Evolutionary conservation across 108 stramenopile genomes (phyloP).

Genomic region (Chaetoceros muelleri): DNA sequence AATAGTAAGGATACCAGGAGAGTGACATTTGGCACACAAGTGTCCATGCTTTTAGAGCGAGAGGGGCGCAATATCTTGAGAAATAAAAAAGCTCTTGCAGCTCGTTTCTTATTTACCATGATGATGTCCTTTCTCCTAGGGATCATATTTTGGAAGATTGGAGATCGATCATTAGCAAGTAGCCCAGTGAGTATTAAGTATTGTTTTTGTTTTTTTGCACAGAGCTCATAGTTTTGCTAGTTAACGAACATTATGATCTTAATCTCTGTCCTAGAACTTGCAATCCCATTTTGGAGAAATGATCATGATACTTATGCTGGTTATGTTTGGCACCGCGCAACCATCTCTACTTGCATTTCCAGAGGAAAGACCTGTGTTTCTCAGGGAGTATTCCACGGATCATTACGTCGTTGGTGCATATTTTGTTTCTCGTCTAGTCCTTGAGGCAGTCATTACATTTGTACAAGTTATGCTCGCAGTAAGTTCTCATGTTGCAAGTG

Average conservation of each 20-base stretch:
- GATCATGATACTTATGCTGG: constrained; percentile 48
- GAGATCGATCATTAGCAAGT: constrained; percentile 5
- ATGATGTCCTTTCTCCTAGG: constrained; percentile 55
- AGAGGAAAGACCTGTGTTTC: constrained; percentile 78
- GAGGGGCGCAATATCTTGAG: constrained; percentile 41
- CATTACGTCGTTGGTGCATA: constrained; percentile 67
- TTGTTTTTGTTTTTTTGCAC: constrained; percentile 7
- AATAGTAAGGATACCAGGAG: constrained; percentile 16
- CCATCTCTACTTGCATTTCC: constrained; percentile 65
- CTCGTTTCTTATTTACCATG: constrained; percentile 42
- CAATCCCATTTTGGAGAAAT: constrained; percentile 45
- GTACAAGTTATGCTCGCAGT: constrained; percentile 32
- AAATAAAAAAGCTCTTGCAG: constrained; percentile 40
- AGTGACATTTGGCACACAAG: constrained; percentile 26
- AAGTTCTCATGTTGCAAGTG: too few relatives aligned
- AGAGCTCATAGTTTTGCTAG: constrained; percentile 12
- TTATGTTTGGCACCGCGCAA: constrained; percentile 74
- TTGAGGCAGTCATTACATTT: constrained; percentile 50
- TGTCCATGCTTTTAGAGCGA: constrained; percentile 34
- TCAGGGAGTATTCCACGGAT: constrained; percentile 82
- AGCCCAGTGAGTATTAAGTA: too few relatives aligned
- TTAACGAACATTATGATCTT: not conserved
- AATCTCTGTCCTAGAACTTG: constrained; percentile 5
- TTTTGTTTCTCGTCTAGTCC: constrained; percentile 45
- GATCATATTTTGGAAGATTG: constrained; percentile 59